phyloP scores from a whole-genome alignment of 176 grass and related monocot species.

The Raddia guianensis region DNA sequence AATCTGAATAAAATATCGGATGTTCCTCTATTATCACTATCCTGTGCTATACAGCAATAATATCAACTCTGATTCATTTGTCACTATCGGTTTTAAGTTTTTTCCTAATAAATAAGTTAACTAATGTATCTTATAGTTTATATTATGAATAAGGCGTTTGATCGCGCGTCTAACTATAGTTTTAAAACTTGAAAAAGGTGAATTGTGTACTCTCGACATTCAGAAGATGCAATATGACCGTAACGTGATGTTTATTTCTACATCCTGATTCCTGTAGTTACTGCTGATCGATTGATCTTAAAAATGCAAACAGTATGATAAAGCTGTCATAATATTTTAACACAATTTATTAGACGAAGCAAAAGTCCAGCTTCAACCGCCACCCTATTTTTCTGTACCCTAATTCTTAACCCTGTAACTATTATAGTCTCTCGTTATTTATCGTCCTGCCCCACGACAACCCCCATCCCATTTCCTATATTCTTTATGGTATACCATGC shows the following conservation, averaged over 20 bases:
- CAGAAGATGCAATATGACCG: not conserved
- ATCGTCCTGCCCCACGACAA: too few species aligned
- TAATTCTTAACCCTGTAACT: too few species aligned
- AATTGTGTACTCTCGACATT: constrained; percentile 4
- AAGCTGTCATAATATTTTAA: not conserved
- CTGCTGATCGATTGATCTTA: constrained; percentile 20
- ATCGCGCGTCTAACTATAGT: not conserved
- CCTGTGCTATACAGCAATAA: not conserved
- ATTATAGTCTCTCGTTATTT: too few species aligned
- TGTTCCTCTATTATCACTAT: not conserved
- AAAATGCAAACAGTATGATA: not conserved
- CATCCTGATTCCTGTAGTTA: not conserved
- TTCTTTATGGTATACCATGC: too few species aligned
- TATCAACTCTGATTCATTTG: not conserved
- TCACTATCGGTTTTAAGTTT: not conserved
- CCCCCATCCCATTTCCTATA: too few species aligned
- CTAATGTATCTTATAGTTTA: not conserved
- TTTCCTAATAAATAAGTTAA: not conserved
- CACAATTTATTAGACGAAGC: not conserved
- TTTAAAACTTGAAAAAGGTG: not conserved
- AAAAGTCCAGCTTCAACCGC: not conserved
- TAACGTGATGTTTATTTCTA: not conserved
- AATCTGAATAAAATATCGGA: not conserved
- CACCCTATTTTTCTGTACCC: too few species aligned
- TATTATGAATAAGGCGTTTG: not conserved